phyloP scores from a whole-genome alignment of 108 stramenopile genomes.

The Aurantiochytrium sp. region DNA sequence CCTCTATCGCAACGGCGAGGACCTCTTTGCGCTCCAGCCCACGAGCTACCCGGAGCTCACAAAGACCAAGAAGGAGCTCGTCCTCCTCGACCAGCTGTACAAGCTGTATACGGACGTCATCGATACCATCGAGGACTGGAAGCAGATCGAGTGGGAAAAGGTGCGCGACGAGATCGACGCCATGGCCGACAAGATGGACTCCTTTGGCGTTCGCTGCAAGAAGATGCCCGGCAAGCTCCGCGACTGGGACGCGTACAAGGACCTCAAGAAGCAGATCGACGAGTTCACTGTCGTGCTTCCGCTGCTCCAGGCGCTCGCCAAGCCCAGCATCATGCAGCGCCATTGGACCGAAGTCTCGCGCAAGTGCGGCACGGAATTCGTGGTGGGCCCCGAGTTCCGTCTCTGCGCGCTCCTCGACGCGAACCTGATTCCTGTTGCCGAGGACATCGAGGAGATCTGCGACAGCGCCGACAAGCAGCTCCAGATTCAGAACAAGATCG shows the following conservation, averaged over 20 bases:
- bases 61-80: conserved; percentile 72
- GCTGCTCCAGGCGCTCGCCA: conserved; percentile 72
- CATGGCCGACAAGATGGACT: conserved; percentile 73
- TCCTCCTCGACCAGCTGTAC: conserved; percentile 76
- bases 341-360: conserved; percentile 79
- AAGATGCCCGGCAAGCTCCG: conserved; percentile 75
- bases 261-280: conserved; percentile 72
- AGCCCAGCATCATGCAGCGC: conserved; percentile 72
- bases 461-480: conserved; percentile 83
- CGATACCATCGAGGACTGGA: conserved; percentile 73
- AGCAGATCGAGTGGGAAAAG: conserved; percentile 68
- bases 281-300: conserved; percentile 78
- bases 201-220: conserved; percentile 70
- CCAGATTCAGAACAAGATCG: conserved; percentile 70
- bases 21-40: conserved; percentile 72
- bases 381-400: conserved; percentile 69
- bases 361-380: conserved; percentile 64
- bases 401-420: conserved; percentile 63
- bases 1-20: conserved; percentile 74
- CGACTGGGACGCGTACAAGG: conserved; percentile 73
- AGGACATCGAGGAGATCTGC: conserved; percentile 78
- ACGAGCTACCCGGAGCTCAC: conserved; percentile 76
- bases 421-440: conserved; percentile 51
- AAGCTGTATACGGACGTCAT: conserved; percentile 79
- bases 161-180: conserved; percentile 65